phyloP scores from a whole-genome alignment of 805 yeast genomes.

The Millerozyma acaciae region DNA sequence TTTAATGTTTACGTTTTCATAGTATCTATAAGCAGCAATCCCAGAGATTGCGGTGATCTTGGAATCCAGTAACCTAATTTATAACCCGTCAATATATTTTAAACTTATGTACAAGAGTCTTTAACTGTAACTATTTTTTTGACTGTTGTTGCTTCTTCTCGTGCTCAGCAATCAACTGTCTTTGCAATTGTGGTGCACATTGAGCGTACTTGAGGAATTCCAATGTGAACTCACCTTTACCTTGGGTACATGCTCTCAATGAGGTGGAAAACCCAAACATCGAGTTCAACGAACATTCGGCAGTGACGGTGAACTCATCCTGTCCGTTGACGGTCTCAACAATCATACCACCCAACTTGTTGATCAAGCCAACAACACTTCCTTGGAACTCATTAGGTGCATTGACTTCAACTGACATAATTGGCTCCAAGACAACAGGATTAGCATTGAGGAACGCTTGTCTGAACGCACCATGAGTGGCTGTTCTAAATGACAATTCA shows the following conservation, averaged over 20 bases:
- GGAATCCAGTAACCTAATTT: not conserved
- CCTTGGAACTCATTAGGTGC: conserved; percentile 98
- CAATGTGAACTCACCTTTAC: conserved; percentile 96
- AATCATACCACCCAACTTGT: conserved; percentile 89
- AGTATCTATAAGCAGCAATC: not conserved
- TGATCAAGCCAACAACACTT: conserved; percentile 81
- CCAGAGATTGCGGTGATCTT: not conserved
- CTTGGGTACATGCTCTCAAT: conserved; percentile 95
- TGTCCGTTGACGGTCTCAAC: conserved; percentile 90
- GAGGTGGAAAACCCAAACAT: conserved; percentile 96
- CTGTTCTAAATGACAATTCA: conserved; percentile 91
- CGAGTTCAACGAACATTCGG: conserved; percentile 94
- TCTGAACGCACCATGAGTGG: conserved; percentile 86
- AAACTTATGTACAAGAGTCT: conserved; percentile 9
- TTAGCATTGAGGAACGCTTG: conserved; percentile 81
- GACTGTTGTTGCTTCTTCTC: conserved; percentile 28
- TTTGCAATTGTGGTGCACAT: conserved; percentile 85
- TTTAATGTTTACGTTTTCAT: conserved; percentile 21
- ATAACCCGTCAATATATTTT: conserved; percentile 1
- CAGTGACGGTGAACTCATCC: conserved; percentile 89
- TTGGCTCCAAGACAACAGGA: conserved; percentile 92
- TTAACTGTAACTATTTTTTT: conserved; percentile 4
- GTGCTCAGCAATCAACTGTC: conserved; percentile 80
- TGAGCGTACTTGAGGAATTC: conserved; percentile 93
- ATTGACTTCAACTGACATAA: conserved; percentile 88